phyloP scores from a whole-genome alignment of 495 filamentous ascomycete genomes.

The Talaromyces liani region DNA sequence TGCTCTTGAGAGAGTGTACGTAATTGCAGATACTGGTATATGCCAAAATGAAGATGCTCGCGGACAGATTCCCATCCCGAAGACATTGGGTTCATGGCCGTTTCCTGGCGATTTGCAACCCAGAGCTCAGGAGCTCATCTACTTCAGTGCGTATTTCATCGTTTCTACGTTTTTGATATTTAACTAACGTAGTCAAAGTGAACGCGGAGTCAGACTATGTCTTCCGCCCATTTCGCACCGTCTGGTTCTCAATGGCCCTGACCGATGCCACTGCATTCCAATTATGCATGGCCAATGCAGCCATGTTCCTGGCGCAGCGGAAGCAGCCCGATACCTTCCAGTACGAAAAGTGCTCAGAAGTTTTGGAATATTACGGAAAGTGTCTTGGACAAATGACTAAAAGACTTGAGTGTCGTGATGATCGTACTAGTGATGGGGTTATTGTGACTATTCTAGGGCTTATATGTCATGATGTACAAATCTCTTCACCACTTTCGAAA shows the following conservation, averaged over 20 bases:
- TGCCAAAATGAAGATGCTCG: neutral
- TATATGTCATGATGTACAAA: slow-evolving; percentile 16
- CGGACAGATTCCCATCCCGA: neutral
- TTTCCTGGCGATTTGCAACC: slow-evolving; percentile 10
- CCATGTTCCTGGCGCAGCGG: slow-evolving; percentile 19
- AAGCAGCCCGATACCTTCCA: slow-evolving; percentile 9
- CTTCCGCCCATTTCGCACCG: slow-evolving; percentile 17
- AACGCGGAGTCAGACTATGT: slow-evolving; percentile 15
- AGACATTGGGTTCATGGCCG: slow-evolving; percentile 3
- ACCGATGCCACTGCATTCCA: slow-evolving; percentile 16
- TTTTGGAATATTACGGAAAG: slow-evolving; percentile 12
- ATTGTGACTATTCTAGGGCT: slow-evolving; percentile 13
- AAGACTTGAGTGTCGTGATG: slow-evolving; percentile 10
- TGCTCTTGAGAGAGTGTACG: neutral
- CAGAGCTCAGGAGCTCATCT: slow-evolving; percentile 11
- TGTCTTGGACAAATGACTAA: slow-evolving; percentile 11
- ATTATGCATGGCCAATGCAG: slow-evolving; percentile 17
- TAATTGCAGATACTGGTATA: neutral
- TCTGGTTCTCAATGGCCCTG: slow-evolving; percentile 21
- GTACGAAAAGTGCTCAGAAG: slow-evolving; percentile 13
- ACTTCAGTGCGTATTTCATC: slow-evolving; percentile 10
- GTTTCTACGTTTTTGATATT: neutral
- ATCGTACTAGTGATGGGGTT: slow-evolving; percentile 12
- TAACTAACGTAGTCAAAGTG: slow-evolving; percentile 12
- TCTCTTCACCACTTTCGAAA: neutral